Evolutionary conservation across 208 protist species (phyloP), one percentile per base, ranked within the genome.

Genomic region (Trypanosoma boissoni): DNA sequence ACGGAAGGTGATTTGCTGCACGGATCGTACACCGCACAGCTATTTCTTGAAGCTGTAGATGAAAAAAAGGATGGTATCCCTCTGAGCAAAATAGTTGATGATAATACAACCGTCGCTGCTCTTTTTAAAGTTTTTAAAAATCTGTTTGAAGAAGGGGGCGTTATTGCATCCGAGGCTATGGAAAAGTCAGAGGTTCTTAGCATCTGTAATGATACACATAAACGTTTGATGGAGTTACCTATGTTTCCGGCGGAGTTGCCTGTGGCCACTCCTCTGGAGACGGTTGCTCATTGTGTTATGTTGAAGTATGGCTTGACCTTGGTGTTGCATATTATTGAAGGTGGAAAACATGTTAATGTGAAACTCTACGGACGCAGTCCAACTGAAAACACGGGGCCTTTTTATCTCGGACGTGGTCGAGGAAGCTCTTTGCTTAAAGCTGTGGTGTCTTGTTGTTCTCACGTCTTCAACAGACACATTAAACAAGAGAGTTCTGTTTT

Each of bases 391-490:
- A 26, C 37, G 42, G 5, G 18, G 1, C 59, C 48, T n/a, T 61
- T 66, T 56, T 60, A 58, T 58, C 36, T 72, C 2, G 66, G 58
- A 18, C 59, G 59, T 55, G 68, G 68, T 34, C 51, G 60, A 21
- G 68, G 68, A 12, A 51, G 34, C 20, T 64, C 68, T 46, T 12
- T 68, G 29, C 41, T 68, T 21, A 64, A 57, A 26, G 51, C 68
- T 32, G 68, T 74, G 14, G 62, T 86, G 28, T 72, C 60, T 5
- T 72, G 67, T 3, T 68, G 69, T 9, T 67, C 55, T 20, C 29
- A 64, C 16, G 58, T 67, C 10, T 86, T 82, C 27, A 58, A 76
- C 20, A 41, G 18, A 0, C 79, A 86, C 53, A 50, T 86, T 48
- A 51, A 58, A 14, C 42, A 43, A 12, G 64, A 69, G 9, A 39